A percentile compares a stretch with the other conserved stretches of the same genome.
phyloP scores from a whole-genome alignment of 2,329 filamentous ascomycete genomes.

The Bimuria novae-zelandiae region DNA sequence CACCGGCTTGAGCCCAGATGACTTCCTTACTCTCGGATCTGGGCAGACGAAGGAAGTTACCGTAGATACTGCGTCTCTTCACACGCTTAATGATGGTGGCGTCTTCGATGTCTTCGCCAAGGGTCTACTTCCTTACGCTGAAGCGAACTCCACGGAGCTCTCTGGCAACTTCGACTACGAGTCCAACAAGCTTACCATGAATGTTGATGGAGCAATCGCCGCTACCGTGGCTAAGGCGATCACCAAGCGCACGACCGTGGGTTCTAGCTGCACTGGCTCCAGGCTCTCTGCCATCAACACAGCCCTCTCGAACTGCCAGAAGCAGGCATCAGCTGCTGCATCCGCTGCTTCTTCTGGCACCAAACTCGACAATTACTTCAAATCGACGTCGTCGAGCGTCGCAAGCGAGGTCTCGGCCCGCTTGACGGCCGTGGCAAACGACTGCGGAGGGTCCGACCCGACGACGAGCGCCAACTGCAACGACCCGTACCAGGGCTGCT shows the following conservation, averaged over 20 bases:
- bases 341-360: conserved; percentile 52
- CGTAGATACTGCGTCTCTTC: conserved; percentile 61
- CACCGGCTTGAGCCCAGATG: conserved; percentile 50
- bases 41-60: conserved; percentile 57
- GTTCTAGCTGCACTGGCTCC: conserved; percentile 60
- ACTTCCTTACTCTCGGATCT: conserved; percentile 56
- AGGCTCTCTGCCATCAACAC: conserved; percentile 52
- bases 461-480: conserved; percentile 62
- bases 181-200: conserved; percentile 63
- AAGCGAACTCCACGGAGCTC: conserved; percentile 58
- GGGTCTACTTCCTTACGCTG: conserved; percentile 49
- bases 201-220: conserved; percentile 62
- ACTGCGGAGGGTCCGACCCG: conserved; percentile 60
- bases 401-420: conserved; percentile 41
- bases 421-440: conserved; percentile 53
- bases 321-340: conserved; percentile 59
- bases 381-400: conserved; percentile 56
- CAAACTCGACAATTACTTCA: conserved; percentile 63
- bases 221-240: conserved; percentile 53
- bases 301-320: conserved; percentile 60
- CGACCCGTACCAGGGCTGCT: conserved; percentile 61
- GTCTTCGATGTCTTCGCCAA: conserved; percentile 60
- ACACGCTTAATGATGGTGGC: conserved; percentile 58
- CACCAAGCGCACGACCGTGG: conserved; percentile 57
- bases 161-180: conserved; percentile 60